Evolutionary conservation across 805 yeast species (phyloP), one percentile per base, ranked within the genome.

Genomic region (Schwanniomyces occidentalis): DNA sequence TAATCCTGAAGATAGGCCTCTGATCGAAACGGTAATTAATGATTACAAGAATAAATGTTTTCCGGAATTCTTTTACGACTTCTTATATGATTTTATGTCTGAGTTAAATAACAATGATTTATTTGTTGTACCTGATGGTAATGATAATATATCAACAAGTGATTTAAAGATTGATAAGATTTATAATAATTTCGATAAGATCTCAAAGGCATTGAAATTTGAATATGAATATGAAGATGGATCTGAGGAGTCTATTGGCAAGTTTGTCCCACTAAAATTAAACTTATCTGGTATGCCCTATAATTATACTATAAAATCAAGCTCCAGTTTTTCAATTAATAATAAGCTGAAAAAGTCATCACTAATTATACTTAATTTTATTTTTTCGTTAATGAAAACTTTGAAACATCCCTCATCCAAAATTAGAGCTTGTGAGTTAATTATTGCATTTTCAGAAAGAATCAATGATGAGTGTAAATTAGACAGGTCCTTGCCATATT

Each of bases 401-500:
- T 75, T 86, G 0, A 71, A 76, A 6, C 74, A 75, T 16, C 80
- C 87, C 1, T 51, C 73, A 0, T 76, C 80, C 25, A 69, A 86
- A 41, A 54, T 82, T 6, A 76, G 78, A 48, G 91, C 90, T 1
- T 72, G 95, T 42, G 93, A 88, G 49, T 59, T 90, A 42, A 73
- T 93, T 1, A 56, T 86, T 6, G 85, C 87, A 0, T 68, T 91
- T 13, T 77, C 91, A 2, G 95, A 86, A 49, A 75, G 78, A 38
- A 66, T 88, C 2, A 75, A 77, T 16, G 98, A 93, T 53, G 95
- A 85, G 37, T 81, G 80, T 10, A 91, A 89, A 53, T 64, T 93
- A 24, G 97, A 93, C 55, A 62, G 97, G 28, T 78, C 88, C 20
- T 57, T 93, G 16, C 98, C 99, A 0, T 87, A 83, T 52, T 56